Conservation (phyloP, 208 protist species). For the Leptomonas pyrrhocoris region DNA sequence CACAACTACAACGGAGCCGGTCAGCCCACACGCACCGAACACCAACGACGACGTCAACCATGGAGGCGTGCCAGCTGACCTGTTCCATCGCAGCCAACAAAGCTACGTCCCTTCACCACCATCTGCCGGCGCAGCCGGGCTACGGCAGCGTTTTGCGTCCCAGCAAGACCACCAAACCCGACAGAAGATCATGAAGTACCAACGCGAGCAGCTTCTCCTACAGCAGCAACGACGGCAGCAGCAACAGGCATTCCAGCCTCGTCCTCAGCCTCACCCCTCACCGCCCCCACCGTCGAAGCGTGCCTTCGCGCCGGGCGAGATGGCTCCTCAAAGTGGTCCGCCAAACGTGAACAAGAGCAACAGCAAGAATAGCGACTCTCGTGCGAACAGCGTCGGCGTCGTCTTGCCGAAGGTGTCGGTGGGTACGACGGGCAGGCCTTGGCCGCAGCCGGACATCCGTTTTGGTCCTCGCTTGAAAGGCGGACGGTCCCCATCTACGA, state of each 20-base stretch:
- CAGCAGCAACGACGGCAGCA: constrained; percentile 6
- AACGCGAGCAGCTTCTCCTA: neutral
- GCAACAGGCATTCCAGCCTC: neutral
- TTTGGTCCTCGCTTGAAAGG: constrained; percentile 1
- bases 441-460: constrained; percentile 19
- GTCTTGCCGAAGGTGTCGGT: neutral
- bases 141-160: neutral
- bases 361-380: neutral
- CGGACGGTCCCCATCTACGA: neutral
- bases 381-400: neutral
- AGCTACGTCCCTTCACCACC: neutral
- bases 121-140: neutral
- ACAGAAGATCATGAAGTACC: constrained; percentile 6
- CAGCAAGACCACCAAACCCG: constrained; percentile 1
- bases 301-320: neutral
- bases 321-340: no score
- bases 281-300: neutral
- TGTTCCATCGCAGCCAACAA: neutral
- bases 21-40: no score
- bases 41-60: no score
- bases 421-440: neutral
- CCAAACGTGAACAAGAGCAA: neutral
- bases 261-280: neutral
- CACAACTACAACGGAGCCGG: no score
- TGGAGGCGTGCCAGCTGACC: neutral